Conservation (phyloP, 2,329 filamentous ascomycete genomes). For the Clarireedia hainanense region DNA sequence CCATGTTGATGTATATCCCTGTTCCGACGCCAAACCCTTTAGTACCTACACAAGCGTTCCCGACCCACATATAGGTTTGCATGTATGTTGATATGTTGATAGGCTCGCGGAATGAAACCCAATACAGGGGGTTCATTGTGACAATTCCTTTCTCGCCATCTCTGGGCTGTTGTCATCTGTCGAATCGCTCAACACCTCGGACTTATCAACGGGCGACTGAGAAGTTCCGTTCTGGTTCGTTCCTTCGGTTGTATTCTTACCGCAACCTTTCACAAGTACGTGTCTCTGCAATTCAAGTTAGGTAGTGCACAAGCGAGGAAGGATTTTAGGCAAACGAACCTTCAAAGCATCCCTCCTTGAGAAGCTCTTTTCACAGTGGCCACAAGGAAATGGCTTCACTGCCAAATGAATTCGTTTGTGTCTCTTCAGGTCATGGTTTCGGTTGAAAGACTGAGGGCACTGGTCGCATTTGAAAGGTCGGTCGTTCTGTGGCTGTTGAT, state of each 20-base stretch:
- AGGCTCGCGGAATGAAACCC: background rate
- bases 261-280: slow-evolving; percentile 60
- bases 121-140: background rate
- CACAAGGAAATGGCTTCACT: slow-evolving; percentile 92
- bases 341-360: slow-evolving; percentile 94
- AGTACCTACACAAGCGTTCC: background rate
- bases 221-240: slow-evolving; percentile 19
- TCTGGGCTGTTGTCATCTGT: slow-evolving; percentile 21
- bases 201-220: slow-evolving; percentile 26
- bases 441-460: slow-evolving; percentile 88
- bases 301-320: slow-evolving; percentile 14
- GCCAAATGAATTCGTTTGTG: slow-evolving; percentile 93
- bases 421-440: slow-evolving; percentile 92
- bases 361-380: slow-evolving; percentile 90
- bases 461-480: slow-evolving; percentile 91
- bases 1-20: background rate
- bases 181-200: slow-evolving; percentile 27
- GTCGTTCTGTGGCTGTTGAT: slow-evolving; percentile 55
- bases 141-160: slow-evolving; percentile 23
- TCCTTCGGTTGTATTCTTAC: slow-evolving; percentile 34
- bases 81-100: background rate
- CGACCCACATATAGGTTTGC: background rate
- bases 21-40: slow-evolving; percentile 3
- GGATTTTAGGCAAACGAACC: slow-evolving; percentile 47
- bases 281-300: slow-evolving; percentile 44